Evolutionary conservation across 257 asterid species (phyloP).

Genomic region (Thymus quinquecostatus): DNA sequence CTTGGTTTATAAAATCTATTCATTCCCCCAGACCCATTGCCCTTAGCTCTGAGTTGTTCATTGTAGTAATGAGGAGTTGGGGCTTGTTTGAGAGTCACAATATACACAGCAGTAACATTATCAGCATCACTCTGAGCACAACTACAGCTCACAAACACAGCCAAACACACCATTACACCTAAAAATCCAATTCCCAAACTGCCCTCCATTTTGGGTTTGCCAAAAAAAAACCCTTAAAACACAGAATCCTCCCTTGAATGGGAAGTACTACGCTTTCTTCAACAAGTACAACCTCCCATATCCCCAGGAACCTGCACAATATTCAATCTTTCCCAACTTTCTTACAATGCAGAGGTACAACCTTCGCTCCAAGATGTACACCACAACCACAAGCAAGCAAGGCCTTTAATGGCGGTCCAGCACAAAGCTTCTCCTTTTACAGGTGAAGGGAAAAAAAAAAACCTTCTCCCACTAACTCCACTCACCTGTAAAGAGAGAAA

Average conservation of each 20-base stretch:
- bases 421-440: constrained; percentile 35
- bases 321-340: constrained; percentile 29
- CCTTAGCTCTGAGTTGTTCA: constrained; percentile 55
- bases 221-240: constrained; percentile 10
- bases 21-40: constrained; percentile 50
- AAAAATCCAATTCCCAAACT: constrained; percentile 40
- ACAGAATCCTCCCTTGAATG: constrained; percentile 26
- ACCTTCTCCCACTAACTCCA: constrained; percentile 43
- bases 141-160: constrained; percentile 46
- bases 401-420: constrained; percentile 25
- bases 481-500: constrained; percentile 42
- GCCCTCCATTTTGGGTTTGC: constrained; percentile 50
- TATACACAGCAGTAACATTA: constrained; percentile 62
- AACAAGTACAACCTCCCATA: constrained; percentile 45
- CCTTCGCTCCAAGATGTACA: constrained; percentile 38
- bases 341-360: constrained; percentile 35
- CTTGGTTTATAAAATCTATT: constrained; percentile 58
- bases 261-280: constrained; percentile 35
- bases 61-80: constrained; percentile 61
- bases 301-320: constrained; percentile 26
- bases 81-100: constrained; percentile 82
- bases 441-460: constrained; percentile 32
- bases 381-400: constrained; percentile 1
- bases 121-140: constrained; percentile 50
- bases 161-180: constrained; percentile 47